Evolutionary conservation across 805 yeast genomes (phyloP).

Genomic region (Wickerhamiella sorbophila): DNA sequence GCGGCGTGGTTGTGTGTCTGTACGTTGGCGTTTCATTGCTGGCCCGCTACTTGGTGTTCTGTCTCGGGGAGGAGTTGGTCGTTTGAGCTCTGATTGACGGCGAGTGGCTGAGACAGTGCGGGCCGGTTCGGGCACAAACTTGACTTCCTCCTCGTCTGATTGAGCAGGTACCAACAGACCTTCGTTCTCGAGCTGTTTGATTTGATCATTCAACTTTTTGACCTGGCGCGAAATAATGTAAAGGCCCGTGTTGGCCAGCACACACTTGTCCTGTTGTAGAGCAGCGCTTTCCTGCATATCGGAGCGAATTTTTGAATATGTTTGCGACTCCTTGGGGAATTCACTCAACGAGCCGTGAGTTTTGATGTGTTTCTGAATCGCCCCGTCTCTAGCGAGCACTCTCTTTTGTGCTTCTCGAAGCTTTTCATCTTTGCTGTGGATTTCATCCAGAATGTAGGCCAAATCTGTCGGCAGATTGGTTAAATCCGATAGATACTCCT

Average conservation of each 20-base stretch:
- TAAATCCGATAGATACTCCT: constrained; percentile 46
- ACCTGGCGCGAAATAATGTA: constrained; percentile 65
- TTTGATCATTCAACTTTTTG: constrained; percentile 55
- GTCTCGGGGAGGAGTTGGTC: constrained; percentile 3
- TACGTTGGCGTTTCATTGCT: constrained; percentile 1
- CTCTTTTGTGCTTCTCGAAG: constrained; percentile 52
- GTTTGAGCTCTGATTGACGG: constrained; percentile 1
- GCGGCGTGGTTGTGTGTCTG: constrained; percentile 2
- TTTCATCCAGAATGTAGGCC: constrained; percentile 64
- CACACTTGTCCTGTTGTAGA: constrained; percentile 64
- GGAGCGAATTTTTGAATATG: constrained; percentile 51
- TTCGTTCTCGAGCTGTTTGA: constrained; percentile 60
- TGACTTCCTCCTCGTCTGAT: constrained; percentile 10
- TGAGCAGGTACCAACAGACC: constrained; percentile 49
- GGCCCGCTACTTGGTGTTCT: background rate
- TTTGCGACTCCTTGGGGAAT: constrained; percentile 64
- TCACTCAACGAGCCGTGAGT: constrained; percentile 69
- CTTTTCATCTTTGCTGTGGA: constrained; percentile 52
- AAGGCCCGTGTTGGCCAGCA: constrained; percentile 71
- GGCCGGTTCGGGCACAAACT: constrained; percentile 12
- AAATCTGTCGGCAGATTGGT: constrained; percentile 82
- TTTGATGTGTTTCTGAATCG: constrained; percentile 66
- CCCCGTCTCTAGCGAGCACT: constrained; percentile 58
- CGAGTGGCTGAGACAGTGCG: constrained; percentile 4
- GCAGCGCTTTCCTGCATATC: constrained; percentile 46